Evolutionary conservation across 371 early-diverging fungal species (phyloP), one percentile per base, ranked within the genome.

Genomic region (Mortierella sp.): DNA sequence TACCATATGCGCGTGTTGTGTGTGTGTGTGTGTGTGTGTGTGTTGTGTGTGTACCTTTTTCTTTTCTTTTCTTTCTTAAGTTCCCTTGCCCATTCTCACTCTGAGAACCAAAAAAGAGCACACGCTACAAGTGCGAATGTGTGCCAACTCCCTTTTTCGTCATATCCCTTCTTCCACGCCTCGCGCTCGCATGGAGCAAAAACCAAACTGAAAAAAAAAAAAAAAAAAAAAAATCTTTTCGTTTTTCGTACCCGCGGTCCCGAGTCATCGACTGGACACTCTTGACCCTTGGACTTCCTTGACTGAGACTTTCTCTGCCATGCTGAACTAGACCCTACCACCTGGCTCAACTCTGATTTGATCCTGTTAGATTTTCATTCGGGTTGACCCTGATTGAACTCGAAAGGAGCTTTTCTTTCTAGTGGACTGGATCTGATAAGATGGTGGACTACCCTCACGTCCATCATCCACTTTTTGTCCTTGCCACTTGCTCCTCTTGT

Each of bases 401-500:
- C 9, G 23, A 21, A 43, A 46, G 48, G 60, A n/a, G n/a, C n/a
- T n/a, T n/a, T n/a, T n/a, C n/a, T n/a, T n/a, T n/a, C n/a, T n/a
- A n/a, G n/a, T n/a, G n/a, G n/a, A n/a, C 63, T 69, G 72, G 72
- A 72, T 72, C 72, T 72, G 72, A 72, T 72, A 72, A 72, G 72
- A 61, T 56, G 23, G 1, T 25, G 4, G n/a, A n/a, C n/a, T n/a
- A n/a, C n/a, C 12, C 16, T 48, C 68, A 21, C 26, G 19, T 50
- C n/a, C 15, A 45, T 53, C 47, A 44, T 12, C 25, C 15, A 7
- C 52, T 28, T 12, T 7, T 5, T 18, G 12, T 1, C 14, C 29
- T 57, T 57, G n/a, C 57, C 57, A 18, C 30, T 51, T 23, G 3
- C 53, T 14, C 53, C 53, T 53, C 53, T 26, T 30, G 19, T 44